Evolutionary conservation across 208 protist species (phyloP), one percentile per base, ranked within the genome.

Genomic region (Trypanosoma avium): DNA sequence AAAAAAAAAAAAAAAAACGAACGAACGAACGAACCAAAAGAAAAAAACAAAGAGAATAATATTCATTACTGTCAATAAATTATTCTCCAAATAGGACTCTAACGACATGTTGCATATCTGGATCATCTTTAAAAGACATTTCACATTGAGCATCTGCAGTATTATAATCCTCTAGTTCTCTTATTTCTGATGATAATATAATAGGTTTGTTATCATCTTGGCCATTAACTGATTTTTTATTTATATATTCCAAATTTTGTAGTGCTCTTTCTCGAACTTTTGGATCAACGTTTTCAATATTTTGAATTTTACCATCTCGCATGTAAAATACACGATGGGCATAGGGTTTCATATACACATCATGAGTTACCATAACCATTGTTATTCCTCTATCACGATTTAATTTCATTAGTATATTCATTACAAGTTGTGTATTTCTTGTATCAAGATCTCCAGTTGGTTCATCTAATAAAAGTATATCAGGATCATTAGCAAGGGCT

Each of bases 281-380:
- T 6, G 43, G 43, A 50, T 80, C 63, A 8, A 93, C 61, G 8
- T 47, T 58, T 50, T 96, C 91, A 8, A 84, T 67, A 22, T 69
- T 77, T 64, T 86, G 65, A 24, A 98, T 77, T 52, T 96, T 97
- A 15, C 97, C 97, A 76, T 99, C 97, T 30, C 96, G 76, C 69
- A 99, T 89, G 71, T 97, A 98, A 22, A 99, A 69, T 10, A 97
- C 85, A 19, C 97, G 76, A 42, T 98, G 73, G 0, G 96, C 90
- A 70, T 95, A 98, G 66, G 88, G 84, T 60, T 97, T 98, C 68
- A 98, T 88, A 61, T 93, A 87, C n/a, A 97, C 84, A 68, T 99
- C 97, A 68, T 99, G 97, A 8, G 97, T 98, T 2, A 99, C 97
- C 97, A 99, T 99, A n/a, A 99, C 82, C 77, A 98, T 84, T 17